These are phyloP conservation scores for Pythium phragmitis DNA, from an alignment of 352 stramenopile genomes.

Conservation along the genomic window DNA sequence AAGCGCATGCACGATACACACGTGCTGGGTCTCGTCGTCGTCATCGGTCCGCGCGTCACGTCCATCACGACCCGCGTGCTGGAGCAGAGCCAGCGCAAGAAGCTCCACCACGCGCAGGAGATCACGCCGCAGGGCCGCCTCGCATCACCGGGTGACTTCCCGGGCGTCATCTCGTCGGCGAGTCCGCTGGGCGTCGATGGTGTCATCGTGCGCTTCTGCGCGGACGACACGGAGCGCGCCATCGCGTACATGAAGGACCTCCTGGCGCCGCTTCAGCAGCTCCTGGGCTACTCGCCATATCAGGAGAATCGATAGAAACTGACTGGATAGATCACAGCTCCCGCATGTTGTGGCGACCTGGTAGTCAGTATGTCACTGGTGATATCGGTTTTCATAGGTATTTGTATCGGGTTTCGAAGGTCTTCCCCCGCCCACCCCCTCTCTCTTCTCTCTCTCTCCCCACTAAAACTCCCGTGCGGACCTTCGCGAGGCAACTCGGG, in stretches of 20 bases:
- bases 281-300: constrained; percentile 66
- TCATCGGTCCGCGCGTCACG: constrained; percentile 59
- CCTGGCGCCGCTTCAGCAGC: constrained; percentile 49
- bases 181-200: constrained; percentile 60
- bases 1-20: constrained; percentile 76
- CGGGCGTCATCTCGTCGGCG: constrained; percentile 65
- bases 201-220: constrained; percentile 75
- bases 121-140: constrained; percentile 76
- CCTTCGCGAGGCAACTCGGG: constrained; percentile 15
- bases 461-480: constrained; percentile 20
- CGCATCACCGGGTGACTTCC: constrained; percentile 39
- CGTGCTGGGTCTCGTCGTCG: constrained; percentile 68
- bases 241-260: constrained; percentile 64
- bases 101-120: constrained; percentile 60
- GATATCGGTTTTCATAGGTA: constrained; percentile 9
- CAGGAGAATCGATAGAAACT: constrained; percentile 69
- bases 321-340: background rate
- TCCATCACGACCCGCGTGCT: constrained; percentile 53
- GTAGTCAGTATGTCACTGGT: background rate
- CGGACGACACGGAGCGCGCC: constrained; percentile 54
- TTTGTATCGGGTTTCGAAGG: constrained; percentile 17
- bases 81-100: constrained; percentile 69
- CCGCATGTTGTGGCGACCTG: background rate
- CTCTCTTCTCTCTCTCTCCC: constrained; percentile 9
- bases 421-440: constrained; percentile 23